Evolutionary conservation across 805 yeast genomes (phyloP), one percentile per base, ranked within the genome.

Genomic region (Yamadazyma takamatsuzukensis): DNA sequence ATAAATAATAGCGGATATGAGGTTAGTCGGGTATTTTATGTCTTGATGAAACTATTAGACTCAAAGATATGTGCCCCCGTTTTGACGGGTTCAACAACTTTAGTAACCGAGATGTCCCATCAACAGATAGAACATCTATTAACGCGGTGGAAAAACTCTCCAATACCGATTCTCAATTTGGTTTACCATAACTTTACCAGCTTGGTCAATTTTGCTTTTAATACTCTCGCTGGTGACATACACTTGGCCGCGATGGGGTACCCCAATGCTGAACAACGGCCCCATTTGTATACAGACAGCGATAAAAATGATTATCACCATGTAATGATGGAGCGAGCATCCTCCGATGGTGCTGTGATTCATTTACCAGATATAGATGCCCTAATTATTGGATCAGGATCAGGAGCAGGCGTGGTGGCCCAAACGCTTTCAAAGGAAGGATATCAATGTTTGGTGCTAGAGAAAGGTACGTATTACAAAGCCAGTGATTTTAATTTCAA

Each of bases 381-480:
- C 3, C 50, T 69, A 9, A 59, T 74, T 23, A 56, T 73, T 24
- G 80, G 80, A 3, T 68, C 76, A 4, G 80, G 80, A 1, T 49
- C 71, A 8, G 73, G 77, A 5, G 74, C 76, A 1, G 76, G 78
- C 5, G 79, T 73, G 0, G 70, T 61, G 0, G 79, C 76, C 4
- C 64, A 64, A 28, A 59, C 70, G 1, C 59, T 74, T 25, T 50
- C 70, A 2, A 48, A 56, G 5, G 58, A 56, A 21, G 79, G 79
- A 9, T 56, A 46, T 45, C 55, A 49, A 18, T 65, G 67, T 15
- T 52, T 75, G 22, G 68, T 75, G 1, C 37, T 75, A 4, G 80
- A 75, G 45, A 74, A 73, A 48, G 80, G 79, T 2, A 53, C 54
- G 36, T 70, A 71, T 40, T 62, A 48, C 31, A 49, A 51, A 18